Base-by-base conservation (phyloP, 1,284 basidiomycete genomes). In the Austroboletus niveus region DNA sequence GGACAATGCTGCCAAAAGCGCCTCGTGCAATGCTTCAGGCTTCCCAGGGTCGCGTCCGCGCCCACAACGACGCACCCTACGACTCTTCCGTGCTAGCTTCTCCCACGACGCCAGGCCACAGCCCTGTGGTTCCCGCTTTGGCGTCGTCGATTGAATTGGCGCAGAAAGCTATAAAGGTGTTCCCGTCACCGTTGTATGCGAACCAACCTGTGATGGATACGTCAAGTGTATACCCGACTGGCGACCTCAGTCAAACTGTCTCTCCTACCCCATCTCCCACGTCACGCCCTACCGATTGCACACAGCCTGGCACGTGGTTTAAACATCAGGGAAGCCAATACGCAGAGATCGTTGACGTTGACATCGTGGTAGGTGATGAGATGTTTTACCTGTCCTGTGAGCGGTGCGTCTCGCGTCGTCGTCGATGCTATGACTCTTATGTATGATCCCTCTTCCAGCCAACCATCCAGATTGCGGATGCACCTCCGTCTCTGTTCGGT, bases 241-340 rank as follows among this genome's bases (percentile, higher is more conserved):
- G 39, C 2, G 40, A 31, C 38, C 29, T 45, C 9, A 22, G 31
- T 41, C 53, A 45, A 15, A 22, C 10, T 8, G 44, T 17, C 11
- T 34, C 57, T 15, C 39, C 24, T 5, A 35, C 30, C 27, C 45
- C 31, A 4, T 22, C 53, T 15, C 3, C 22, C 11, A 22, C 41
- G 8, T 22, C 52, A 4, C 36, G 24, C 32, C 9, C 45, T 8
- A 22, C 53, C 0, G 51, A 61, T 29, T 51, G 55, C 42, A 57
- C 58, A 10, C 36, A 54, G 20, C 56, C 68, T 14, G 64, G 63
- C 1, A 42, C 60, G 29, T 67, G 65, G 65, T 67, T 67, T 40
- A 59, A 40, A 48, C 58, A 54, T 15, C 60, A 45, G 31, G 65
- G 65, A 22, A 40, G 44, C 7, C 48, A 24, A 4, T 31, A 56